Conservation (phyloP, 2,329 filamentous ascomycete genomes). For the Whalleya microplaca region DNA sequence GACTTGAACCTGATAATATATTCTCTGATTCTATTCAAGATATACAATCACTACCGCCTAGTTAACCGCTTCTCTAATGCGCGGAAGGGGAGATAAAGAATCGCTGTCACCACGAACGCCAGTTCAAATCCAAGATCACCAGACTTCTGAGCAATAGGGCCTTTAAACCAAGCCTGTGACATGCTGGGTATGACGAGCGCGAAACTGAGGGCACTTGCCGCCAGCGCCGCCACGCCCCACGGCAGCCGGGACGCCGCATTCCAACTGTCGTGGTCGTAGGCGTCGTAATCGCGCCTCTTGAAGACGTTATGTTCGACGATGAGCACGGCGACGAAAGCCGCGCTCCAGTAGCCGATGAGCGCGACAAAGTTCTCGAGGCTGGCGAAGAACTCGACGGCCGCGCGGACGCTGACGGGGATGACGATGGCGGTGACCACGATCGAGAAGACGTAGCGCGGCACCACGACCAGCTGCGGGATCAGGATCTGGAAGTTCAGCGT, state of each 20-base stretch:
- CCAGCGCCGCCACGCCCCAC: conserved; percentile 44
- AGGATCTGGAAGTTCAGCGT: conserved; percentile 68
- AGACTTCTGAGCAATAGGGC: conserved; percentile 61
- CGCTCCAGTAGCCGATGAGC: conserved; percentile 63
- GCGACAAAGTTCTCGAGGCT: conserved; percentile 61
- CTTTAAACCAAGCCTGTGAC: conserved; percentile 63
- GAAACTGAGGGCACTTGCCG: conserved; percentile 42
- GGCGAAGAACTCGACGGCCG: conserved; percentile 59
- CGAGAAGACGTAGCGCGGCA: conserved; percentile 62
- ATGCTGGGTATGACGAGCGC: conserved; percentile 61
- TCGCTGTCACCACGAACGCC: conserved; percentile 54
- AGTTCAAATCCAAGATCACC: conserved; percentile 70
- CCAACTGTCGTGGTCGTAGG: conserved; percentile 43
- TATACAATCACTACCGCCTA: conserved; percentile 26
- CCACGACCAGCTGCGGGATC: conserved; percentile 56
- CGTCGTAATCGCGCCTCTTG: conserved; percentile 38
- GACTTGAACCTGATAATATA: too few relatives aligned
- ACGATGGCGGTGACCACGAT: conserved; percentile 61
- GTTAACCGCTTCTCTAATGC: conserved; percentile 41
- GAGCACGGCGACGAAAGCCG: conserved; percentile 56
- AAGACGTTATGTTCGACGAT: conserved; percentile 45
- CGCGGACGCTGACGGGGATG: conserved; percentile 61
- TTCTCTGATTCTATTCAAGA: too few relatives aligned
- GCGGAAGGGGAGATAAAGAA: conserved; percentile 49
- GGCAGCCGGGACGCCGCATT: conserved; percentile 44